Percentiles rank a stretch among this genome's conserved stretches.
Conservation (phyloP, 805 yeast genomes). For the Maudiozyma bulderi region DNA sequence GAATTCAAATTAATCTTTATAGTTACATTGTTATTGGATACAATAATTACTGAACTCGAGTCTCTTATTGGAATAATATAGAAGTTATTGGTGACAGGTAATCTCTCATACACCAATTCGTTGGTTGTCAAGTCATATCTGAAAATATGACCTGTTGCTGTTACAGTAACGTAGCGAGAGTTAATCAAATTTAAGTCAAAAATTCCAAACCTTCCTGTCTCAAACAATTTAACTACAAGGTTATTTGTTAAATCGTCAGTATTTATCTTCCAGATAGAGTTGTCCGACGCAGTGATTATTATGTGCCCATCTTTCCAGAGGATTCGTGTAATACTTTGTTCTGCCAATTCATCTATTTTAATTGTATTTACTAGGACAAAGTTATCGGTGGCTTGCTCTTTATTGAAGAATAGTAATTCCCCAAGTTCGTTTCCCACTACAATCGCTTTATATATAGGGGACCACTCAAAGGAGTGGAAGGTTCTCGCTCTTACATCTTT, state of each 20-base stretch:
- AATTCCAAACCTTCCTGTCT: constrained; percentile 14
- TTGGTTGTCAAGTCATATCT: constrained; percentile 6
- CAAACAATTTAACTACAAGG: background rate
- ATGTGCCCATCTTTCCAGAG: constrained; percentile 9
- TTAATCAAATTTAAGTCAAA: constrained; percentile 13
- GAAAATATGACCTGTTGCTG: constrained; percentile 12
- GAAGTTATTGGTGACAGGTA: constrained; percentile 12
- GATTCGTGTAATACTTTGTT: constrained; percentile 19
- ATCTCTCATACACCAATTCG: background rate
- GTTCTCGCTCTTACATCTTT: constrained; percentile 8
- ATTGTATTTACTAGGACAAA: background rate
- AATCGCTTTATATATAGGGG: constrained; percentile 13
- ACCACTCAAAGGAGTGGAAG: constrained; percentile 24
- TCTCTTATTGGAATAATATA: constrained; percentile 13
- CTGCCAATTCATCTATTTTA: background rate
- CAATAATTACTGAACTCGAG: constrained; percentile 8
- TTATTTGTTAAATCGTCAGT: background rate
- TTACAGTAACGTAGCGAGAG: constrained; percentile 6
- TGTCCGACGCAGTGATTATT: constrained; percentile 16
- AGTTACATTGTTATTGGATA: constrained; percentile 12
- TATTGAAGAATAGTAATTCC: constrained; percentile 13
- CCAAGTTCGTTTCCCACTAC: constrained; percentile 22
- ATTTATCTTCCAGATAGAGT: constrained; percentile 13
- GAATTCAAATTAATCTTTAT: constrained; percentile 10
- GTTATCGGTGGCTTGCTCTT: background rate